These are phyloP conservation scores for Volvariella volvacea DNA, from an alignment of 1,284 basidiomycete species.

Conservation along the genomic window DNA sequence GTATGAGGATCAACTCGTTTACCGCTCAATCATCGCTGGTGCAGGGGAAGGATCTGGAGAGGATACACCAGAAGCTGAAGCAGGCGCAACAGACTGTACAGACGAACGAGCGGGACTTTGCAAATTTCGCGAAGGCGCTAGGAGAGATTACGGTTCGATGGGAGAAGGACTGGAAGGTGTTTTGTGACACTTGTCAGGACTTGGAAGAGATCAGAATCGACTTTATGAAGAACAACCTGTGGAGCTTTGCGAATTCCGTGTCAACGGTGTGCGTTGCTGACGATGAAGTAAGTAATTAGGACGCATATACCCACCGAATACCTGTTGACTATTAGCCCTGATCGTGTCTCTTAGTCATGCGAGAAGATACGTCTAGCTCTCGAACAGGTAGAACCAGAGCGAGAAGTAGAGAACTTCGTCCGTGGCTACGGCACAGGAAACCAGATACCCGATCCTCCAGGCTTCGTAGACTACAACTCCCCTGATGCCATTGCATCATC, in stretches of 20 bases:
- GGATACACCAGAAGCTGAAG: conserved; percentile 83
- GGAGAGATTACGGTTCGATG: conserved; percentile 81
- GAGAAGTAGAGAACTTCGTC: conserved; percentile 83
- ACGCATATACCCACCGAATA: conserved; percentile 1
- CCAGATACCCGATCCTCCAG: conserved; percentile 77
- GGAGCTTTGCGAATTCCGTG: conserved; percentile 94
- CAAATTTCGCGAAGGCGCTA: conserved; percentile 78
- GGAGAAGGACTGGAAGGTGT: conserved; percentile 92
- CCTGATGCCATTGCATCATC: conserved; percentile 54
- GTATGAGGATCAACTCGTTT: conserved; percentile 91
- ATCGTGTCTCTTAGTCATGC: conserved; percentile 77
- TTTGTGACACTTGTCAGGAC: conserved; percentile 94
- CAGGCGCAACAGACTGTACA: conserved; percentile 86
- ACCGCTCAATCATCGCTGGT: conserved; percentile 91
- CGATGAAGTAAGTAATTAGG: conserved; percentile 70
- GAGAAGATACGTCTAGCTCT: conserved; percentile 79
- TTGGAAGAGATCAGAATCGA: conserved; percentile 91
- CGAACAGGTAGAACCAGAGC: conserved; percentile 77
- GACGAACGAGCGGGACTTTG: conserved; percentile 87
- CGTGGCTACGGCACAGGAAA: conserved; percentile 80
- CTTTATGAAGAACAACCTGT: conserved; percentile 92
- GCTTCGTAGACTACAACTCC: conserved; percentile 73
- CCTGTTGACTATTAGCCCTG: conserved; percentile 5
- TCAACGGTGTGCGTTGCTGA: conserved; percentile 95
- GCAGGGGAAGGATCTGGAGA: conserved; percentile 93